Percentiles rank a stretch among this genome's conserved stretches.
Conservation (phyloP, 2,329 filamentous ascomycete species). For the Ploettnerulaceae sp. region DNA sequence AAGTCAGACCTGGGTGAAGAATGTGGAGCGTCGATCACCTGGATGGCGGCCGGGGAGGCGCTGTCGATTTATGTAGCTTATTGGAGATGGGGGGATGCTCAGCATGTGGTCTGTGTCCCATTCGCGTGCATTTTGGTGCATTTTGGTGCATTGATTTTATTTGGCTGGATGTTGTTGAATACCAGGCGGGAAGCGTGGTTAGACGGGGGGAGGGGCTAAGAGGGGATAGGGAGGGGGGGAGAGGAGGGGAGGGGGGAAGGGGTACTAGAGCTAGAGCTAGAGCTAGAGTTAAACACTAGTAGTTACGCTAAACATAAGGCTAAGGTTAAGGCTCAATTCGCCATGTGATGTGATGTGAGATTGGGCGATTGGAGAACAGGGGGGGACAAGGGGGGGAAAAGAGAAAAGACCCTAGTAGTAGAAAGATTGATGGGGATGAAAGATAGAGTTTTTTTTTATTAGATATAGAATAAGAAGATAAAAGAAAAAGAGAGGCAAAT, state of each 20-base stretch:
- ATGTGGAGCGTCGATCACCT: conserved; percentile 38
- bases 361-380: neutral
- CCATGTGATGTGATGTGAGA: neutral
- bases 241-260: neutral
- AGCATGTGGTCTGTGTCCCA: conserved; percentile 24
- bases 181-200: conserved; percentile 26
- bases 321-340: neutral
- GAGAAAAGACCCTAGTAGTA: neutral
- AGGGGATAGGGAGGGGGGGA: neutral
- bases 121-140: conserved; percentile 21
- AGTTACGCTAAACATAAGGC: neutral
- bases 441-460: no score
- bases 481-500: no score
- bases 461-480: no score
- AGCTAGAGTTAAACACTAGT: neutral
- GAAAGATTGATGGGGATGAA: neutral
- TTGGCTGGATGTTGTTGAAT: conserved; percentile 26
- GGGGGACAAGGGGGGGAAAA: neutral
- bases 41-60: conserved; percentile 36
- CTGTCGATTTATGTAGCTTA: conserved; percentile 34
- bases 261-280: neutral
- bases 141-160: conserved; percentile 17
- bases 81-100: conserved; percentile 23
- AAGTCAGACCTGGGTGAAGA: conserved; percentile 24
- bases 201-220: neutral